Evolutionary conservation across 305 asterid species (phyloP).

Genomic region (Withania somnifera): DNA sequence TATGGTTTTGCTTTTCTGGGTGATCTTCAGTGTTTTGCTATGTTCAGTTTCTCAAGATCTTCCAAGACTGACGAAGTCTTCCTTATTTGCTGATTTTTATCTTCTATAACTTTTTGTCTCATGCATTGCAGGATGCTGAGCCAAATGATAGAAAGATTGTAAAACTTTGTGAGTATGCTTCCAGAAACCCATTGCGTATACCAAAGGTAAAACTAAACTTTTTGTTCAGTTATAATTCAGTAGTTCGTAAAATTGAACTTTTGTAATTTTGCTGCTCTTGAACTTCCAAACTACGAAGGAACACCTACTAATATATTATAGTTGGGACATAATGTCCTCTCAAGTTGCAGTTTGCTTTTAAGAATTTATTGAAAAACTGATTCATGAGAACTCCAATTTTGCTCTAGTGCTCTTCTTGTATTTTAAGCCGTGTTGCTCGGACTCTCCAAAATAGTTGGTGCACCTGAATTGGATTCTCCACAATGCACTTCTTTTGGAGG

Average conservation of each 20-base stretch:
- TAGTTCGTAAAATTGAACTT: background rate
- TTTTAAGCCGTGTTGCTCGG: background rate
- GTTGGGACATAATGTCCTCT: background rate
- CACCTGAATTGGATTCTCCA: too few species aligned
- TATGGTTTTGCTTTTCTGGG: background rate
- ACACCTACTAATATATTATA: background rate
- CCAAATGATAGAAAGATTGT: conserved; percentile 41
- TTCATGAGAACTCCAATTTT: background rate
- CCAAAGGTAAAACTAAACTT: conserved; percentile 24
- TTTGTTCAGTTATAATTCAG: background rate
- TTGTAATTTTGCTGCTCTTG: too few species aligned
- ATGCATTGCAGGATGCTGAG: conserved; percentile 26
- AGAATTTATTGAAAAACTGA: background rate
- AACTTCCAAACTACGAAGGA: background rate
- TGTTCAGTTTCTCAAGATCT: background rate
- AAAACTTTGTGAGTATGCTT: conserved; percentile 42
- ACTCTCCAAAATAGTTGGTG: too few species aligned
- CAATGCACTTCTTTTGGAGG: too few species aligned
- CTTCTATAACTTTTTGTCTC: background rate
- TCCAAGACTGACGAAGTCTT: background rate
- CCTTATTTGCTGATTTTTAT: background rate
- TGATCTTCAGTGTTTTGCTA: too few species aligned
- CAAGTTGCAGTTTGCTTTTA: background rate
- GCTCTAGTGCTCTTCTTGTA: background rate
- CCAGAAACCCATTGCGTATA: conserved; percentile 36